These are phyloP conservation scores for Nicotiana paniculata DNA, from an alignment of 257 asterid species.

Conservation along the genomic window DNA sequence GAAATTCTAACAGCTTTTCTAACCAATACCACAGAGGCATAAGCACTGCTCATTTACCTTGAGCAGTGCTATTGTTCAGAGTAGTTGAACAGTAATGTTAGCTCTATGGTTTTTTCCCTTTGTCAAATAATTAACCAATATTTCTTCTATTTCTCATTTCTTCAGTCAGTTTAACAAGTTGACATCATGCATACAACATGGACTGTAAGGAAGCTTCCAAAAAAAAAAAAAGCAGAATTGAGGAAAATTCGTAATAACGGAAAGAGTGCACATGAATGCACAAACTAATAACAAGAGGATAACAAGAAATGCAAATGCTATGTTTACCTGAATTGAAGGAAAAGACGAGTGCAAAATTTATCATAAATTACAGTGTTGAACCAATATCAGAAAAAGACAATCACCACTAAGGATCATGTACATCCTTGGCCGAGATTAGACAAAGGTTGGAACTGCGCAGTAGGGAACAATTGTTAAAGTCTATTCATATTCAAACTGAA, in stretches of 20 bases:
- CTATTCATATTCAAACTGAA: conserved; percentile 76
- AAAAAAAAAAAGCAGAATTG: neutral
- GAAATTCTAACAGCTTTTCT: neutral
- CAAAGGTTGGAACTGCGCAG: neutral
- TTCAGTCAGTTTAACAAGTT: neutral
- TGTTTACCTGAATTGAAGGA: neutral
- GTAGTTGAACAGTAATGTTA: neutral
- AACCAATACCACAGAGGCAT: neutral
- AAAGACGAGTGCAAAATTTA: neutral
- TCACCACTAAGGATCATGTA: conserved; percentile 4
- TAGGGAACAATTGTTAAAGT: neutral
- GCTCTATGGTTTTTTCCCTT: neutral
- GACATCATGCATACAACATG: neutral
- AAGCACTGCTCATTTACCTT: neutral
- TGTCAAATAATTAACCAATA: neutral
- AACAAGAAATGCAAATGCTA: neutral
- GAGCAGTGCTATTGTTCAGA: too few species aligned
- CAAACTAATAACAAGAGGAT: neutral
- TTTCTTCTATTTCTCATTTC: neutral
- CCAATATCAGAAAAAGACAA: neutral
- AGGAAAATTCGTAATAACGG: neutral
- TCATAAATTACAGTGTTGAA: neutral
- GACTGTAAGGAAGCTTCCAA: neutral
- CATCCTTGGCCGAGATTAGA: conserved; percentile 5
- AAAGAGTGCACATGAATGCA: neutral